These are phyloP conservation scores for Kwoniella dejecticola DNA, from an alignment of 768 basidiomycete species.

Conservation along the genomic window DNA sequence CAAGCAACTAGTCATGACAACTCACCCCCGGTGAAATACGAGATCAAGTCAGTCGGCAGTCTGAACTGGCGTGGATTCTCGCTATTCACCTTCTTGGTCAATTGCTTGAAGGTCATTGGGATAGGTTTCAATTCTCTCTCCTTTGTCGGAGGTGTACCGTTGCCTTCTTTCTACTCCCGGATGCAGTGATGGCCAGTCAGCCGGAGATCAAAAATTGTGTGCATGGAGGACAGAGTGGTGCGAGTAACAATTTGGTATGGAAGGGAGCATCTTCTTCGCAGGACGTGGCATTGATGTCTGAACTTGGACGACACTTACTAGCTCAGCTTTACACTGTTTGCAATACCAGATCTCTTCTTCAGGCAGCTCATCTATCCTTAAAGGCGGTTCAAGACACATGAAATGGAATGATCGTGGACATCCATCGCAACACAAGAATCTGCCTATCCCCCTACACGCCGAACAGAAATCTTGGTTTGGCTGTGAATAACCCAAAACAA, in stretches of 20 bases:
- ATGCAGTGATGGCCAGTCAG: neutral
- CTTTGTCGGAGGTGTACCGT: constrained; percentile 25
- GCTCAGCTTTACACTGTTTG: constrained; percentile 58
- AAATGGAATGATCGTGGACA: constrained; percentile 96
- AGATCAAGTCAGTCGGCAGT: constrained; percentile 79
- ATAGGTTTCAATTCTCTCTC: constrained; percentile 42
- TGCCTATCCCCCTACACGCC: constrained; percentile 62
- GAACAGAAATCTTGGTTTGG: constrained; percentile 60
- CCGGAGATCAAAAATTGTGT: too few species aligned
- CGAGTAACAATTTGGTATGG: too few species aligned
- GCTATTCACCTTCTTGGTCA: constrained; percentile 70
- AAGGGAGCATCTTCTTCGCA: too few species aligned
- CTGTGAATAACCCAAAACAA: constrained; percentile 36
- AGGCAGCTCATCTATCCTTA: constrained; percentile 82
- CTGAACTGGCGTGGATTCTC: constrained; percentile 78
- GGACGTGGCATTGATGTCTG: too few species aligned
- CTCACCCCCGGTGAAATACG: constrained; percentile 84
- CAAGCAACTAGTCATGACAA: neutral
- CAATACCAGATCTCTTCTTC: constrained; percentile 62
- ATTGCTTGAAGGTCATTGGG: constrained; percentile 57
- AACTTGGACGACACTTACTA: constrained; percentile 60
- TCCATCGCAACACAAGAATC: constrained; percentile 93
- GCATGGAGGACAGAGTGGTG: too few species aligned
- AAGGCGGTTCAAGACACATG: constrained; percentile 92
- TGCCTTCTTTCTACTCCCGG: neutral